phyloP scores from a whole-genome alignment of 2,329 filamentous ascomycete species.

The Colletotrichum agaves region DNA sequence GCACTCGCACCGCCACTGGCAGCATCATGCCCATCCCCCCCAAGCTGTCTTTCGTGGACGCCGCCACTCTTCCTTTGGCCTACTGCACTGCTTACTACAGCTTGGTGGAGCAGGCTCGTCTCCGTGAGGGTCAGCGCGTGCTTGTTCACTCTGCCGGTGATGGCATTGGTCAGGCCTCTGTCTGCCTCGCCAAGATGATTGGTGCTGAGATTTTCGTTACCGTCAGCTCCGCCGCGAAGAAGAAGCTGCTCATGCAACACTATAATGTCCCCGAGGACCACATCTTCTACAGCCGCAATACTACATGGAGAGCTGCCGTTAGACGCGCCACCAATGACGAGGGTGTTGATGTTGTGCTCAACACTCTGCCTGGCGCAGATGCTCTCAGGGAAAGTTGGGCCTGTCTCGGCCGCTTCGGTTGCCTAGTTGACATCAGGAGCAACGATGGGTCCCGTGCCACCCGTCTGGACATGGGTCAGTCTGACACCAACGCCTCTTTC shows the following conservation, averaged over 20 bases:
- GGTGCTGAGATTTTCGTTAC: slow-evolving; percentile 49
- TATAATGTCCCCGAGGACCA: slow-evolving; percentile 43
- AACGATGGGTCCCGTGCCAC: slow-evolving; percentile 52
- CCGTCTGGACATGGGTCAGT: slow-evolving; percentile 60
- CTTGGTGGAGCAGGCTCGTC: slow-evolving; percentile 46
- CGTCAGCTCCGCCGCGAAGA: slow-evolving; percentile 45
- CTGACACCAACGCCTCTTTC: slow-evolving; percentile 59
- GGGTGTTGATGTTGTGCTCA: slow-evolving; percentile 52
- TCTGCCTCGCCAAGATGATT: slow-evolving; percentile 44
- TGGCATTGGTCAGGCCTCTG: slow-evolving; percentile 51
- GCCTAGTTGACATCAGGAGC: slow-evolving; percentile 58
- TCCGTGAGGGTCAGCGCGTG: slow-evolving; percentile 45
- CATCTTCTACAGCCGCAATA: slow-evolving; percentile 45
- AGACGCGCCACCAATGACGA: slow-evolving; percentile 43
- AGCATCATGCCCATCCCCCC: slow-evolving; percentile 50
- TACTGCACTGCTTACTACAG: slow-evolving; percentile 50
- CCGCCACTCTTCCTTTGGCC: slow-evolving; percentile 45
- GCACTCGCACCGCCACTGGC: slow-evolving; percentile 38
- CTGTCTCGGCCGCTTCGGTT: slow-evolving; percentile 56
- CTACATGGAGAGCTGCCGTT: slow-evolving; percentile 46
- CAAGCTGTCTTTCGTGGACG: slow-evolving; percentile 50
- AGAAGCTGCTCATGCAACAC: slow-evolving; percentile 43
- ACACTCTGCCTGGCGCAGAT: slow-evolving; percentile 57
- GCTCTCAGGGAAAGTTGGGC: slow-evolving; percentile 54
- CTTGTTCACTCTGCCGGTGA: slow-evolving; percentile 52